Evolutionary conservation across 2,329 filamentous ascomycete genomes (phyloP).

Genomic region (Aspergillus ochraceus): DNA sequence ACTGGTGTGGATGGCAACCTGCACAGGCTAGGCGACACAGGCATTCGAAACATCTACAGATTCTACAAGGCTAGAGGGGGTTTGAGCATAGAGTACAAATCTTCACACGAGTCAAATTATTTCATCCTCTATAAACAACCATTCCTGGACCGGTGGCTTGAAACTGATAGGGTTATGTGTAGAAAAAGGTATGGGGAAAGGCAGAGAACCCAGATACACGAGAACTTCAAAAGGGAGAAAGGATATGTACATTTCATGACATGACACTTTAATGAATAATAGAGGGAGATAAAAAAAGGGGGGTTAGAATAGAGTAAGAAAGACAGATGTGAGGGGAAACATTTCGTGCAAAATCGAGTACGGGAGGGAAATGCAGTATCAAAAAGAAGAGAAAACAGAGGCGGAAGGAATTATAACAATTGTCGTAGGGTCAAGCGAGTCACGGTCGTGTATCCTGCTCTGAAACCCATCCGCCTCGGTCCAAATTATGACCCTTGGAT

Average conservation of each 20-base stretch:
- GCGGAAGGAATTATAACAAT: neutral
- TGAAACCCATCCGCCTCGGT: neutral
- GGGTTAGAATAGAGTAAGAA: neutral
- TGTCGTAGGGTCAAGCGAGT: neutral
- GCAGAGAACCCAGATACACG: neutral
- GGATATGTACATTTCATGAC: conserved; percentile 36
- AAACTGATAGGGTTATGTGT: conserved; percentile 13
- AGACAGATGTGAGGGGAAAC: neutral
- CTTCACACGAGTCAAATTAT: neutral
- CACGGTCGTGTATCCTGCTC: neutral
- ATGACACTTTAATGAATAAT: conserved; percentile 18
- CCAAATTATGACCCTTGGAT: neutral
- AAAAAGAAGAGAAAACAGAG: neutral
- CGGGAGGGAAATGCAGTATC: neutral
- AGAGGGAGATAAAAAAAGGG: conserved; percentile 9
- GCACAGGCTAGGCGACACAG: no score
- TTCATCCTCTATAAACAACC: conserved; percentile 11
- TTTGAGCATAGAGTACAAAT: neutral
- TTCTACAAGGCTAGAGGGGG: neutral
- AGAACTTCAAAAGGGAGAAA: conserved; percentile 6
- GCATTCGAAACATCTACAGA: no score
- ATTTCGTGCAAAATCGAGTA: neutral
- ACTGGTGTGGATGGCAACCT: no score
- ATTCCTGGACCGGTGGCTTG: conserved; percentile 25
- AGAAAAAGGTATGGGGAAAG: neutral